Conservation (phyloP, 225 moss, liverwort and hornwort species). For the Sphagnum contortum region DNA sequence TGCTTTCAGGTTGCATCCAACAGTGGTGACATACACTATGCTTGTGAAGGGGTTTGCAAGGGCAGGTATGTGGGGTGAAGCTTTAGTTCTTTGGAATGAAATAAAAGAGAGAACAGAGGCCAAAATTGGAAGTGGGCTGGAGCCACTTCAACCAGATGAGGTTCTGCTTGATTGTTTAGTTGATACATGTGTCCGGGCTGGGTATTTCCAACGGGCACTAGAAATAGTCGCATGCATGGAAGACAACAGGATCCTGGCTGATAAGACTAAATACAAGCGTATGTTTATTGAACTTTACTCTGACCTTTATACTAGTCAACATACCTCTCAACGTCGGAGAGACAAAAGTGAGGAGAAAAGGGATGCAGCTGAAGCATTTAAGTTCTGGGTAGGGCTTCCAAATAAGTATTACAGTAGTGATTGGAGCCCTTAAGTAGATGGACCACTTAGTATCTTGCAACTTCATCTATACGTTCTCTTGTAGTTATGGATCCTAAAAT, state of each 20-base stretch:
- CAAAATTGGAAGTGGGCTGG: slow-evolving; percentile 21
- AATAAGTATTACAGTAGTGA: slow-evolving; percentile 82
- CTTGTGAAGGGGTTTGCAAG: slow-evolving; percentile 66
- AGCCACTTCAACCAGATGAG: slow-evolving; percentile 79
- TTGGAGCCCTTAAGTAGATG: slow-evolving; percentile 35
- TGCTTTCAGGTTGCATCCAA: slow-evolving; percentile 47
- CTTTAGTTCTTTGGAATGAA: slow-evolving; percentile 80
- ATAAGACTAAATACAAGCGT: slow-evolving; percentile 95
- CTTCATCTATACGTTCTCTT: no score
- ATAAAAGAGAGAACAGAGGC: slow-evolving; percentile 64
- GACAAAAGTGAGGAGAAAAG: slow-evolving; percentile 73
- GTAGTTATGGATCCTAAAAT: no score
- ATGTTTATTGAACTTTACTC: slow-evolving; percentile 97
- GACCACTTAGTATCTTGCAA: no score
- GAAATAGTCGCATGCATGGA: slow-evolving; percentile 98
- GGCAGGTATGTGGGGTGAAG: slow-evolving; percentile 68
- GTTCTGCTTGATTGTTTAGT: slow-evolving; percentile 79
- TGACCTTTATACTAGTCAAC: slow-evolving; percentile 76
- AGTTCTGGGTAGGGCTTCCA: slow-evolving; percentile 94
- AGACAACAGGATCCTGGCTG: slow-evolving; percentile 73
- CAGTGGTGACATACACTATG: slow-evolving; percentile 67
- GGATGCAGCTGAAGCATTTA: slow-evolving; percentile 88
- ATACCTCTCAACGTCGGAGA: slow-evolving; percentile 73
- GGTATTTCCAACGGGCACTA: slow-evolving; percentile 83
- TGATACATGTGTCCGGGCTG: slow-evolving; percentile 80